Base-by-base conservation (phyloP, 2,329 filamentous ascomycete genomes). In the Colletotrichum godetiae region DNA sequence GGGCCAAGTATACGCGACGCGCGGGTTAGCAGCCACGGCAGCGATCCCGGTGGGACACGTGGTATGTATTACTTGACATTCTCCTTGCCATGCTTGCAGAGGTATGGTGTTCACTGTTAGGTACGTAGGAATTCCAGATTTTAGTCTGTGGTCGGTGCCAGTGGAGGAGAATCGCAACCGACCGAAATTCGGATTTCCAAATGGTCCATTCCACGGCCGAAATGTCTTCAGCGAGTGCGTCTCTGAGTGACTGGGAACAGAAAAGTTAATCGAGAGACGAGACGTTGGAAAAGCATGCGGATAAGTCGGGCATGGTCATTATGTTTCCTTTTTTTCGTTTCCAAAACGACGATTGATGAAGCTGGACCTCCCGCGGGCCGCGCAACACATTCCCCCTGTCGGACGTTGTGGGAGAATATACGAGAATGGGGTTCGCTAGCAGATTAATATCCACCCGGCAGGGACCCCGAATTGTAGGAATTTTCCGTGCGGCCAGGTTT, bases 31-130 rank as follows among this genome's bases (percentile, higher is more conserved):
- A 68, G 63, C 66, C 52, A 72, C 35, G 24, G 58, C 53, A 68
- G 63, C 66, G 66, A 64, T 55, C 42, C 66, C 29, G 69, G 59
- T 53, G 69, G 58, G 66, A 69, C 66, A 72, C 69, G 66, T 69
- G 69, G 65, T 59, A 42, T 63, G 24, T 59, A 64, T 19, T 37
- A 24, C 10, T 63, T n/a, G 69, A 68, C 58, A 27, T 68, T 61
- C 27, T 7, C 24, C 15, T 57, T 31, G 12, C 49, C 35, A 19
- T 63, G 52, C 27, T 63, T 42, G 65, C 69, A 42, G 53, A 63
- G 13, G 33, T 27, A 42, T 12, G 37, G 37, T 42, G 19, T 29
- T 29, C 27, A 29, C 27, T 29, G 27, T 42, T 42, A 15, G 15
- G 37, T 15, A 13, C 52, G 12, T 0, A 27, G 52, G 52, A 55